Conservation (phyloP, 2,329 filamentous ascomycete species). For the Amylocarpus encephaloides region DNA sequence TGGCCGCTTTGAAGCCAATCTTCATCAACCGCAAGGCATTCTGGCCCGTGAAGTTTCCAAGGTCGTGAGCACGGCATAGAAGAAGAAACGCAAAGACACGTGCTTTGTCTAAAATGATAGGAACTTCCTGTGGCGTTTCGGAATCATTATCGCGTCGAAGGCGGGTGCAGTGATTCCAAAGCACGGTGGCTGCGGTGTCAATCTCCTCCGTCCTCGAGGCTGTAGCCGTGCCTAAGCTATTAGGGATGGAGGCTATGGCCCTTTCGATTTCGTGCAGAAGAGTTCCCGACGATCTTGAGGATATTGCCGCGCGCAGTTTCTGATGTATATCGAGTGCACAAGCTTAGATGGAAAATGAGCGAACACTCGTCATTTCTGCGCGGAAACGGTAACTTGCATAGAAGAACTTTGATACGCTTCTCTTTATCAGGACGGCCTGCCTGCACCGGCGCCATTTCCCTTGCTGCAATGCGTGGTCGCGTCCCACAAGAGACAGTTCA, state of each 20-base stretch:
- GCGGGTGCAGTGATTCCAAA: conserved; percentile 64
- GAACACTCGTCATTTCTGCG: conserved; percentile 4
- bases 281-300: conserved; percentile 11
- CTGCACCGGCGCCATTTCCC: conserved; percentile 19
- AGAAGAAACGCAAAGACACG: conserved; percentile 60
- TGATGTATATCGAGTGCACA: conserved; percentile 23
- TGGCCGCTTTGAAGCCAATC: conserved; percentile 60
- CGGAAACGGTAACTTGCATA: conserved; percentile 26
- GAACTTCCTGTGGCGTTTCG: conserved; percentile 18
- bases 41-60: conserved; percentile 26
- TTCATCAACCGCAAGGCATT: conserved; percentile 54
- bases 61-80: conserved; percentile 50
- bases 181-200: conserved; percentile 47
- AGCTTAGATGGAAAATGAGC: conserved; percentile 15
- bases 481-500: neutral
- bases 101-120: conserved; percentile 28
- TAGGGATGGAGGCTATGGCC: conserved; percentile 33
- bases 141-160: conserved; percentile 35
- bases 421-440: conserved; percentile 24
- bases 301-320: conserved; percentile 18
- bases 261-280: conserved; percentile 38
- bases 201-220: conserved; percentile 40
- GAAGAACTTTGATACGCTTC: conserved; percentile 30
- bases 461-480: neutral
- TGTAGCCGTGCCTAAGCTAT: conserved; percentile 26